phyloP scores from a whole-genome alignment of 306 rosid genomes.

The cucumber (Cucumis sativus) region DNA sequence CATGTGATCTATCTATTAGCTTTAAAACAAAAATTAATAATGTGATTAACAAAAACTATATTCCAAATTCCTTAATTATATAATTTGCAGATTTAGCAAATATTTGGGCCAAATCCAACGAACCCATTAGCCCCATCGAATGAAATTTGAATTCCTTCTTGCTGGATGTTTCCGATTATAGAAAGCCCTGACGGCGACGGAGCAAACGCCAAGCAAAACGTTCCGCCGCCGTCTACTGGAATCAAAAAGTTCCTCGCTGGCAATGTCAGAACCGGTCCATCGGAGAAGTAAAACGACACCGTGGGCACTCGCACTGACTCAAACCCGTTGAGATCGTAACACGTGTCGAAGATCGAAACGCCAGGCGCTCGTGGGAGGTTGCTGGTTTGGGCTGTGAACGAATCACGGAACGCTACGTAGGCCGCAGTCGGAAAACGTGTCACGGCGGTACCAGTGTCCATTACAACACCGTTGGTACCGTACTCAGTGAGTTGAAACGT shows the following conservation, averaged over 20 bases:
- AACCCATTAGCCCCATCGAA: slow-evolving; percentile 72
- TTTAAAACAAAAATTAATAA: not conserved
- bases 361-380: slow-evolving; percentile 48
- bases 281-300: slow-evolving; percentile 62
- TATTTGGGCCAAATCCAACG: slow-evolving; percentile 78
- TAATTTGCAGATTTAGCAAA: slow-evolving; percentile 30
- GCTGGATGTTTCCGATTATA: slow-evolving; percentile 82
- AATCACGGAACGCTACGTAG: slow-evolving; percentile 43
- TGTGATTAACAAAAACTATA: not conserved
- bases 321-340: slow-evolving; percentile 58
- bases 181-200: slow-evolving; percentile 40
- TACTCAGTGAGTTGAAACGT: slow-evolving; percentile 25
- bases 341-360: slow-evolving; percentile 73
- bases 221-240: slow-evolving; percentile 57
- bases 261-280: slow-evolving; percentile 65
- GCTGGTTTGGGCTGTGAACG: slow-evolving; percentile 43
- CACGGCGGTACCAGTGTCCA: slow-evolving; percentile 93
- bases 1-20: not conserved
- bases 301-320: slow-evolving; percentile 81
- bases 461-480: slow-evolving; percentile 55
- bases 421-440: slow-evolving; percentile 54
- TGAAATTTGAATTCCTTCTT: slow-evolving; percentile 78
- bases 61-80: not conserved
- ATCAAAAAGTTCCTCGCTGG: slow-evolving; percentile 65
- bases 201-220: slow-evolving; percentile 77